These are phyloP conservation scores for Apiospora aurea DNA, from an alignment of 2,329 filamentous ascomycete species.

Conservation along the genomic window DNA sequence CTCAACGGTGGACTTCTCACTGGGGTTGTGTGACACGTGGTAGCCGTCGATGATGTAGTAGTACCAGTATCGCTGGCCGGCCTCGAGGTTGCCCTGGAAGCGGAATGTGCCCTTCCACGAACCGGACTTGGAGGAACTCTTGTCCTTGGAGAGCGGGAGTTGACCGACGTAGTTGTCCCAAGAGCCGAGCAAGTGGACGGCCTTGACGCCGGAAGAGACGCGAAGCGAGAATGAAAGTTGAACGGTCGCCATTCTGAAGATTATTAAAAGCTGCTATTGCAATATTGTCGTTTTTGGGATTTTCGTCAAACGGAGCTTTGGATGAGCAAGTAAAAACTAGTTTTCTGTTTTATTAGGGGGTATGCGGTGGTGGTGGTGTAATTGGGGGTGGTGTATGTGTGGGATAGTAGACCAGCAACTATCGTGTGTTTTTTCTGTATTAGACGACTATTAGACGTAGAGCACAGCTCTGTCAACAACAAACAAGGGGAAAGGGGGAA, in stretches of 20 bases:
- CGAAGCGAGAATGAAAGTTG: constrained; percentile 96
- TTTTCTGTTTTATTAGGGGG: constrained; percentile 55
- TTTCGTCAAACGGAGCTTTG: constrained; percentile 48
- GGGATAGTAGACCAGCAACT: constrained; percentile 60
- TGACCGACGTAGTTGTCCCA: constrained; percentile 98
- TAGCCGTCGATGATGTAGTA: constrained; percentile 99
- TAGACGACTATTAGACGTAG: constrained; percentile 50
- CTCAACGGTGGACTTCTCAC: constrained; percentile 87
- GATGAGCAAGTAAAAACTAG: constrained; percentile 64
- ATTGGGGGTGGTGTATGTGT: constrained; percentile 45
- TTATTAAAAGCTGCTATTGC: constrained; percentile 46
- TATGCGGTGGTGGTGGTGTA: constrained; percentile 26
- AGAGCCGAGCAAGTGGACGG: constrained; percentile 94
- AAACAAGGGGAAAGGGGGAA: constrained; percentile 46
- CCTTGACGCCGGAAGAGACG: constrained; percentile 96
- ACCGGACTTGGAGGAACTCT: constrained; percentile 81
- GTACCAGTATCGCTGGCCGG: constrained; percentile 98
- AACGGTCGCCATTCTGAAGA: constrained; percentile 79
- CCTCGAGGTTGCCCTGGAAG: constrained; percentile 89
- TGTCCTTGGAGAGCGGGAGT: constrained; percentile 92
- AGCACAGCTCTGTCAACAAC: constrained; percentile 62
- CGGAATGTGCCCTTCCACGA: constrained; percentile 97
- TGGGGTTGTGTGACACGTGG: constrained; percentile 96
- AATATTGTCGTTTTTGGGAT: constrained; percentile 48
- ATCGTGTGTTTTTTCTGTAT: constrained; percentile 41